phyloP scores from a whole-genome alignment of 2,329 filamentous ascomycete genomes.

The Fusarium camptoceras region DNA sequence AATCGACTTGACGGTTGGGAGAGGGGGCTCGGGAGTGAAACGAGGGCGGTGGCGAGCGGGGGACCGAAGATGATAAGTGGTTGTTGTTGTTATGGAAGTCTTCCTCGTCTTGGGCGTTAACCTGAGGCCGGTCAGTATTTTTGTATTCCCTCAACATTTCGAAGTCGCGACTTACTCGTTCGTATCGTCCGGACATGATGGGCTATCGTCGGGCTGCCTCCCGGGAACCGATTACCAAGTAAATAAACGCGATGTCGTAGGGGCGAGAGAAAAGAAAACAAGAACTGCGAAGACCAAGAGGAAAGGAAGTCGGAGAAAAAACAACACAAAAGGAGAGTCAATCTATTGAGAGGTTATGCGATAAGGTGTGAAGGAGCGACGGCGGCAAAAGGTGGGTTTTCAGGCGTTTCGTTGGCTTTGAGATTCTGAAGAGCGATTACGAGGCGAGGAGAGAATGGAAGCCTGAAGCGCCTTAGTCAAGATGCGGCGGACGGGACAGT shows the following conservation, averaged over 20 bases:
- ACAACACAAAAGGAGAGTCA: conserved; percentile 21
- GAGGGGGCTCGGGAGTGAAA: conserved; percentile 86
- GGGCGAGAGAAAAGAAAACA: background rate
- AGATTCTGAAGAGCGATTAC: conserved; percentile 25
- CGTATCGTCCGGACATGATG: conserved; percentile 68
- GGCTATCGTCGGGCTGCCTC: conserved; percentile 44
- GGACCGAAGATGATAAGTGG: conserved; percentile 52
- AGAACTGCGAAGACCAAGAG: background rate
- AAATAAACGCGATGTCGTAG: conserved; percentile 21
- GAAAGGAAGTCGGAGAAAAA: background rate
- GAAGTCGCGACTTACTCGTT: conserved; percentile 60
- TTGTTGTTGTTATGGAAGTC: conserved; percentile 52
- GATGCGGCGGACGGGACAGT: conserved; percentile 13
- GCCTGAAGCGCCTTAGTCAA: conserved; percentile 21
- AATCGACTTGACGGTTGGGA: conserved; percentile 68
- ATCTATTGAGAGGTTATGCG: conserved; percentile 20
- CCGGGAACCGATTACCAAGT: conserved; percentile 28
- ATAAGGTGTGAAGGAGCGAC: conserved; percentile 41
- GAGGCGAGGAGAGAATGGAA: conserved; percentile 34
- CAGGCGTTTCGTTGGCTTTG: conserved; percentile 21
- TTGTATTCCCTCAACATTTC: too few species aligned
- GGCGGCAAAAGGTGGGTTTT: conserved; percentile 13
- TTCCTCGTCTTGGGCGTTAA: conserved; percentile 70
- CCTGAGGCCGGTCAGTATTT: conserved; percentile 53
- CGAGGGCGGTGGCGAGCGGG: conserved; percentile 79